Percentiles rank a stretch among this genome's conserved stretches.
Conservation (phyloP, 305 asterid genomes). For the Fraxinus xanthoxyloides region DNA sequence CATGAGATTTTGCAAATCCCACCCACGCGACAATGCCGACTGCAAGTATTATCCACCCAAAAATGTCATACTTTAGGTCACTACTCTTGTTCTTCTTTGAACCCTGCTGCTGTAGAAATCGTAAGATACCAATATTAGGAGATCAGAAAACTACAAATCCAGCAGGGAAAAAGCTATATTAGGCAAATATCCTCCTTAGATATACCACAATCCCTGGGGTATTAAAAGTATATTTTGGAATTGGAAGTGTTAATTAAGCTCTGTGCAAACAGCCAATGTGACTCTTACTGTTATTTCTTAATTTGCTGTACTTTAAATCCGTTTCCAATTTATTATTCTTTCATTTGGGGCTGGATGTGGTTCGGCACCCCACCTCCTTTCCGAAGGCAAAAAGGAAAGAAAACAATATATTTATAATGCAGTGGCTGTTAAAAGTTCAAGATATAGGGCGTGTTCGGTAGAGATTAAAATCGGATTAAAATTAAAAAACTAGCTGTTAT, state of each 20-base stretch:
- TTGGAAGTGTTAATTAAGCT: background rate
- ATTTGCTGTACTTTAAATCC: background rate
- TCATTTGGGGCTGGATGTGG: background rate
- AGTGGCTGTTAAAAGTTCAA: background rate
- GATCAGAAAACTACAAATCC: background rate
- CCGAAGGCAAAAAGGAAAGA: background rate
- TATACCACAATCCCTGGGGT: background rate
- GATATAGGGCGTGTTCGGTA: no score
- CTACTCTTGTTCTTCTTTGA: conserved; percentile 37
- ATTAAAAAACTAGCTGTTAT: no score
- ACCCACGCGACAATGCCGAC: conserved; percentile 48
- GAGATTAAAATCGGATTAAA: no score
- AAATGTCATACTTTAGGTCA: conserved; percentile 49
- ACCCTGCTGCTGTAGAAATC: conserved; percentile 34
- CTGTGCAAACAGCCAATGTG: background rate
- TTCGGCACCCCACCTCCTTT: background rate
- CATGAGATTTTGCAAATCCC: conserved; percentile 47
- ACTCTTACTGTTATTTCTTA: background rate
- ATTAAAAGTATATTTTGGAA: background rate
- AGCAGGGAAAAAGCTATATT: background rate
- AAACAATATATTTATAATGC: background rate
- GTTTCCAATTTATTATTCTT: background rate
- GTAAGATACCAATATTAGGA: background rate
- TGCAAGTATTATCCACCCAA: conserved; percentile 57
- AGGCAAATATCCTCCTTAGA: background rate